Evolutionary conservation across 225 moss, liverwort and hornwort genomes (phyloP).

Genomic region (Sphagnum tenellum): DNA sequence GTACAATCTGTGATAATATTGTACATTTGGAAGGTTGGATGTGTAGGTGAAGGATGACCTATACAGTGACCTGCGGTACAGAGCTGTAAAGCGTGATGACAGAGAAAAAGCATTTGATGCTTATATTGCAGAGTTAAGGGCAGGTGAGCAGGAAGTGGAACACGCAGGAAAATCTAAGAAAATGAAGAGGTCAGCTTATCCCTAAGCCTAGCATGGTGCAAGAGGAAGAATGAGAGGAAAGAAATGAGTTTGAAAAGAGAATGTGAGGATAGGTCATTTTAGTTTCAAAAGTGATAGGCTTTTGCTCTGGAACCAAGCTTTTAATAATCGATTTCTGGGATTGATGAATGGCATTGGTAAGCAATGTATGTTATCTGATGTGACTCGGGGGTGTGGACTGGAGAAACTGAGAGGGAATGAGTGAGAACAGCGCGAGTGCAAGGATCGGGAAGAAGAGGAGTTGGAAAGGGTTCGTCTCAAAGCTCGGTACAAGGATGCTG

Average conservation of each 20-base stretch:
- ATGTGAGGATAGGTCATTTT: too few relatives aligned
- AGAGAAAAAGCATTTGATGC: conserved; percentile 64
- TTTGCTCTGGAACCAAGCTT: too few relatives aligned
- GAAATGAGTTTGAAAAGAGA: too few relatives aligned
- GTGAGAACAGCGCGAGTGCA: conserved; percentile 76
- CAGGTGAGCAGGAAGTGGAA: conserved; percentile 77
- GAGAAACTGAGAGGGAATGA: conserved; percentile 76
- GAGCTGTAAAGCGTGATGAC: conserved; percentile 65
- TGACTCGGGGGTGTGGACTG: conserved; percentile 14
- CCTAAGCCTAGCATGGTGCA: too few relatives aligned
- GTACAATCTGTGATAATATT: too few relatives aligned
- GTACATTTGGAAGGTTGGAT: too few relatives aligned
- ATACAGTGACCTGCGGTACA: conserved; percentile 58
- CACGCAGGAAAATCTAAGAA: conserved; percentile 70
- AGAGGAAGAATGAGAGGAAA: too few relatives aligned
- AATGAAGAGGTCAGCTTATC: conserved; percentile 59
- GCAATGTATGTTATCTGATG: neutral
- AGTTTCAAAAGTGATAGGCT: too few relatives aligned
- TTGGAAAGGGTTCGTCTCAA: conserved; percentile 72
- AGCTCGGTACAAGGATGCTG: conserved; percentile 81
- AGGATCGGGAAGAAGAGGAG: conserved; percentile 85
- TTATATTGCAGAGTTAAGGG: conserved; percentile 61
- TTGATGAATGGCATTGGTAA: neutral
- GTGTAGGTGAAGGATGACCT: conserved; percentile 61
- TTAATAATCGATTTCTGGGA: neutral